Conservation (phyloP, 208 protist species). For the Blastocrithidia nonstop region DNA sequence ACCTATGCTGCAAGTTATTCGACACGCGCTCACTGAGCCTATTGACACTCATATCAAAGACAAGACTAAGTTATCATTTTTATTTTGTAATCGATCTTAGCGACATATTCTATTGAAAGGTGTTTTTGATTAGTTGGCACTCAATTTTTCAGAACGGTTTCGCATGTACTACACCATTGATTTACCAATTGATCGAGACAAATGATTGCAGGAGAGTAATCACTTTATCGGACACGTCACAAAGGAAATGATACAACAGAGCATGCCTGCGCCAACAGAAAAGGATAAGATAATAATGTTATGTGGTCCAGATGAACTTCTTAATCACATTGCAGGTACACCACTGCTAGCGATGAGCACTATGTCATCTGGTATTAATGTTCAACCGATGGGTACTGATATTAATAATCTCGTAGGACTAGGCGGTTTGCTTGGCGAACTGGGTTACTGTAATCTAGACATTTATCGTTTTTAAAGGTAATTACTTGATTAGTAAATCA, state of each 20-base stretch:
- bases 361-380: constrained; percentile 56
- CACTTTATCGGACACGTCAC: constrained; percentile 66
- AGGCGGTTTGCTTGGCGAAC: constrained; percentile 54
- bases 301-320: constrained; percentile 74
- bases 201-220: constrained; percentile 44
- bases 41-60: constrained; percentile 45
- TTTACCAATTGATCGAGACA: constrained; percentile 41
- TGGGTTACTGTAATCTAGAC: constrained; percentile 74
- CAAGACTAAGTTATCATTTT: constrained; percentile 76
- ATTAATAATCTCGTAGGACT: constrained; percentile 72
- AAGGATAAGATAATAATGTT: constrained; percentile 80
- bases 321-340: constrained; percentile 72
- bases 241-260: constrained; percentile 47
- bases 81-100: constrained; percentile 89
- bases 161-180: constrained; percentile 86
- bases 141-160: constrained; percentile 51
- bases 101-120: constrained; percentile 82
- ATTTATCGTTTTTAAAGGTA: constrained; percentile 71
- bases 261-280: constrained; percentile 66
- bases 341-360: constrained; percentile 53
- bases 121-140: constrained; percentile 73
- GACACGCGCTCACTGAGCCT: constrained; percentile 27
- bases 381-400: constrained; percentile 71
- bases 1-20: constrained; percentile 87
- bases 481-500: too few relatives aligned